Evolutionary conservation across 23 red algal species (phyloP).

Genomic region (Agarophyton chilense): DNA sequence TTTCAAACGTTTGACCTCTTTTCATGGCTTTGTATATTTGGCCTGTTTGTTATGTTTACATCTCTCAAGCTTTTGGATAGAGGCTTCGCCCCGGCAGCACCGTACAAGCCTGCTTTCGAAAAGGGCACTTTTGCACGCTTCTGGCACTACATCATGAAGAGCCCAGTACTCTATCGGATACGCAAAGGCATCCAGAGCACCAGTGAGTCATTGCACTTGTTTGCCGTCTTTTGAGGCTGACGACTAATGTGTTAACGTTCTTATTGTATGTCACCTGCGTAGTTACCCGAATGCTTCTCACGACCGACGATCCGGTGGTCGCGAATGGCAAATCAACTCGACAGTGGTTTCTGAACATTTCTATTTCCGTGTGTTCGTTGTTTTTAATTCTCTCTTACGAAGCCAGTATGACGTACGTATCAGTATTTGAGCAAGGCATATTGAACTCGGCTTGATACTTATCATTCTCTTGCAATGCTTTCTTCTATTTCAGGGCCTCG

Average conservation of each 20-base stretch:
- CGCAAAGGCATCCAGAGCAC: background rate
- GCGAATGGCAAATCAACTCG: background rate
- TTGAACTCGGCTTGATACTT: background rate
- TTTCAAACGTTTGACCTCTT: background rate
- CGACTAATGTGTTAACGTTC: background rate
- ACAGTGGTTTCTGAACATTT: slow-evolving; percentile 49
- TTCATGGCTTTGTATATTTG: slow-evolving; percentile 20
- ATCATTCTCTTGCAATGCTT: background rate
- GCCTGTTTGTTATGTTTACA: slow-evolving; percentile 23
- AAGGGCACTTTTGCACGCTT: background rate
- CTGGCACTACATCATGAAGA: background rate
- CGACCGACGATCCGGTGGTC: background rate
- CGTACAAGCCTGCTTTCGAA: background rate
- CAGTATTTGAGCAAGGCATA: too few relatives aligned
- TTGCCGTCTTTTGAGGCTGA: background rate
- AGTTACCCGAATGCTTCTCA: background rate
- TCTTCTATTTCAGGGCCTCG: background rate
- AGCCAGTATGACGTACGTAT: slow-evolving; percentile 57
- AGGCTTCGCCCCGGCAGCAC: background rate
- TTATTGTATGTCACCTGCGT: background rate
- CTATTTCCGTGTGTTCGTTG: slow-evolving; percentile 12
- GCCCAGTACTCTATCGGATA: background rate
- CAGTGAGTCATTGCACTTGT: background rate
- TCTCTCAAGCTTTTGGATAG: slow-evolving; percentile 33
- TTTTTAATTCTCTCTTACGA: slow-evolving; percentile 46